Base-by-base conservation (phyloP, 2,329 filamentous ascomycete species). In the Pseudocercospora pini-densiflorae region DNA sequence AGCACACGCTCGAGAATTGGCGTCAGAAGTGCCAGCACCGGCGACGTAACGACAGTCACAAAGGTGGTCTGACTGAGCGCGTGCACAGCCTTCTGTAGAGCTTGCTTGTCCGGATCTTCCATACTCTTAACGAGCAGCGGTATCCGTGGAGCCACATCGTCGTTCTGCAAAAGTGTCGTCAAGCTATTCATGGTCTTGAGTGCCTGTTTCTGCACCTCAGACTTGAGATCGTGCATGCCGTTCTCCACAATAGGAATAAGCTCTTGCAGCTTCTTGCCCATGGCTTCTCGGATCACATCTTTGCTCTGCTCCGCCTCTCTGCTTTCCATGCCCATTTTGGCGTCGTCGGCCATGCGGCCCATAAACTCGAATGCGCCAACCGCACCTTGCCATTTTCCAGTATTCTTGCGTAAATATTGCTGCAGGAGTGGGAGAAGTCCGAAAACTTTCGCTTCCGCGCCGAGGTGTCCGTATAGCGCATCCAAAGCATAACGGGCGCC, bases 21-120 rank as follows among this genome's bases (percentile, higher is more conserved):
- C 1, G 95, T 99, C 63, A 99, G 87, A 63, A 99, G 89, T 19
- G 95, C 95, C 65, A 99, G 88, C 5, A 98, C 94, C 9, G 95
- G 95, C 8, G 94, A 97, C 12, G 93, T 97, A 73, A 99, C 95
- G 70, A 97, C 87, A 63, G 95, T 94, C 61, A 99, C 95, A 73
- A 99, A 99, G n/a, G 95, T 99, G 10, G 95, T 99, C 83, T 97
- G 93, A 3, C 94, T 97, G 54, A 99, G 86, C 54, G 94, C 95
- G 77, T 97, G 95, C 71, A 99, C 98, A 33, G 95, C 94, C 84
- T 97, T 97, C 78, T 97, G 92, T 63, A 96, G 86, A 29, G 91
- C 93, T 79, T 96, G 89, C 14, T 92, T 85, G 10, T 93, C 97
- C 5, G 95, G 95, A 74, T 97, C 90, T 79, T 97, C 92, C 90